Evolutionary conservation across 2,329 filamentous ascomycete genomes (phyloP), one percentile per base, ranked within the genome.

Genomic region (Talaromyces sp.): DNA sequence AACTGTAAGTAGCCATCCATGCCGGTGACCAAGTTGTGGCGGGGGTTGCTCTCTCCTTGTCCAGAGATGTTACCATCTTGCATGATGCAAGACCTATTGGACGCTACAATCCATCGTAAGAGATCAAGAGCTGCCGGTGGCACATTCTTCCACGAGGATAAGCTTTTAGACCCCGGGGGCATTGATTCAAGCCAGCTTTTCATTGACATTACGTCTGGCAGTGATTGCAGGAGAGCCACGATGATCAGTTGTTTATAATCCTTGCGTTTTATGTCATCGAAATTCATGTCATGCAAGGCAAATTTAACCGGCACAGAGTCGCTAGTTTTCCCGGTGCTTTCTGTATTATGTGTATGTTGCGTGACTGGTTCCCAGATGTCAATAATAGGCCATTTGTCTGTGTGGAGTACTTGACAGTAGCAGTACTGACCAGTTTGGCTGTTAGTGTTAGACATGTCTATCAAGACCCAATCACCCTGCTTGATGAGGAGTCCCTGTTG

Each of bases 91-190:
- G 92, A 93, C 46, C 90, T 81, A 66, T 96, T 96, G 0, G 91
- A 96, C 0, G 91, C 89, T 59, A 97, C 84, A 61, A 96, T 89
- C 92, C 92, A 97, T 53, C 89, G 82, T 19, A 97, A 75, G 0
- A 96, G 72, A 19, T 84, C 82, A 2, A 89, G 73, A 0, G 86
- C 83, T 6, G 88, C 81, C 2, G 84, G 81, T 0, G 86, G 82
- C 9, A 96, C 79, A 17, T 80, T 77, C 62, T 74, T 71, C 85
- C 85, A 89, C 46, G 71, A 75, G 3, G 72, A 68, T 22, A 88
- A 69, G 1, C 64, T 64, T 17, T n/a, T 51, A 45, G 57, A 52
- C 2, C 57, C 43, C 9, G 36, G 19, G n/a, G 45, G 31, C 10
- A 17, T 19, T 25, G 45, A 51, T 3, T 59, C 57, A 11, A 85